Base-by-base conservation (phyloP, 108 stramenopile species). In the Aurantiochytrium sp. region DNA sequence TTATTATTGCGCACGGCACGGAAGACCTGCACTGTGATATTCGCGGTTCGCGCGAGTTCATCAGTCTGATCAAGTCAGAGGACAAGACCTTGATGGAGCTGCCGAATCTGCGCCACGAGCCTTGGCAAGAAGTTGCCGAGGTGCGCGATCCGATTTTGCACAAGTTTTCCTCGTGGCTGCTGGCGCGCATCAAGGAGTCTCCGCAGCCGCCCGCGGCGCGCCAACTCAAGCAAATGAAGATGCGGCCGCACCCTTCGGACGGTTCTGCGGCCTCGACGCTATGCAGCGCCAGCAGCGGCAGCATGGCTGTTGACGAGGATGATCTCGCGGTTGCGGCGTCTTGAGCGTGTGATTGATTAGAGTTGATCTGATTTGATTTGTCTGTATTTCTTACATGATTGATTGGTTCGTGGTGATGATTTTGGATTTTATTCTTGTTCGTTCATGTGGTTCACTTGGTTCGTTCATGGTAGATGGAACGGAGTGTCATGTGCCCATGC, bases 51-150 rank as follows among this genome's bases (percentile, higher is more conserved):
- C 21, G 58, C 12, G 18, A 21, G 58, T 35, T 88, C 35, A 83
- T 83, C 5, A 83, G 51, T 16, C 51, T 83, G 10, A 83, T 83
- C 51, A 47, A n/a, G 76, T 83, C 76, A 12, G 51, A 83, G 76
- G 76, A 83, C 28, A 83, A 83, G 76, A 83, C 45, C 25, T 35
- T 83, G 18, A 47, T 83, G 10, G 76, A 83, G 76, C 76, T 83
- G 19, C 76, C 76, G 18, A 53, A 53, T 45, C 19, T 83, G 44
- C 76, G 76, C 5, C 76, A 83, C 76, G 76, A 83, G 76, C 76
- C 76, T 12, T 83, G 45, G 45, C 76, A 83, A 45, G 76, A 83
- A 35, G 76, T 53, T 6, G 49, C 49, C n/a, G 49, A 47, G 19
- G 51, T 83, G 6, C 76, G 76, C 12, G 76, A 83, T 83, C 76